Conservation (phyloP, 2,329 filamentous ascomycete species). For the Hypoxylon rubiginosum region DNA sequence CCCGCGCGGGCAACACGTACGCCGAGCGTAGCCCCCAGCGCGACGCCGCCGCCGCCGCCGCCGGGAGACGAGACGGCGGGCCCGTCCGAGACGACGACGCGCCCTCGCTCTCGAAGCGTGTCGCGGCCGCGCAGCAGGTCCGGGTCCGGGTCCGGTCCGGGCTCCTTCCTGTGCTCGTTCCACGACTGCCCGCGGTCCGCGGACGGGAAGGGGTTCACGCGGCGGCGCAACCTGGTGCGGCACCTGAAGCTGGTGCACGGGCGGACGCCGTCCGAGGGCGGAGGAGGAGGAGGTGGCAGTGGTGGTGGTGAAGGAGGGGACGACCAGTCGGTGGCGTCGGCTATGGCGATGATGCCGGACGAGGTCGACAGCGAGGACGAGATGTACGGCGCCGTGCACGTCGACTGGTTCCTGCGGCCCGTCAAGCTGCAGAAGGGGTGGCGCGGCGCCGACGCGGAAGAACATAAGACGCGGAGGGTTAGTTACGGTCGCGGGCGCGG, state of each 20-base stretch:
- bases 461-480: conserved; percentile 30
- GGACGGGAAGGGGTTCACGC: conserved; percentile 54
- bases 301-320: no score
- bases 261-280: conserved; percentile 22
- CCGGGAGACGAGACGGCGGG: conserved; percentile 19
- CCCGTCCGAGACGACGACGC: background rate
- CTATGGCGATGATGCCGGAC: conserved; percentile 51
- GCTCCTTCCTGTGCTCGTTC: conserved; percentile 54
- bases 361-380: conserved; percentile 63
- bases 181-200: conserved; percentile 53
- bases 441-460: conserved; percentile 56
- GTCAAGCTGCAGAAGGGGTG: conserved; percentile 65
- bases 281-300: conserved; percentile 46
- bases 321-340: conserved; percentile 37
- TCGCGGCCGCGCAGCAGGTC: conserved; percentile 37
- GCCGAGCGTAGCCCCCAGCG: conserved; percentile 6
- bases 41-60: no score
- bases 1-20: conserved; percentile 7
- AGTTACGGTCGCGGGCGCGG: conserved; percentile 1
- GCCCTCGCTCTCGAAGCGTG: conserved; percentile 3
- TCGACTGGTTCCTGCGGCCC: conserved; percentile 75
- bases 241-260: conserved; percentile 63
- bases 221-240: conserved; percentile 54
- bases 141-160: conserved; percentile 40
- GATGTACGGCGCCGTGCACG: conserved; percentile 73